phyloP scores from a whole-genome alignment of 1,139 yeast species.

The Casaregolazyma lundiana region DNA sequence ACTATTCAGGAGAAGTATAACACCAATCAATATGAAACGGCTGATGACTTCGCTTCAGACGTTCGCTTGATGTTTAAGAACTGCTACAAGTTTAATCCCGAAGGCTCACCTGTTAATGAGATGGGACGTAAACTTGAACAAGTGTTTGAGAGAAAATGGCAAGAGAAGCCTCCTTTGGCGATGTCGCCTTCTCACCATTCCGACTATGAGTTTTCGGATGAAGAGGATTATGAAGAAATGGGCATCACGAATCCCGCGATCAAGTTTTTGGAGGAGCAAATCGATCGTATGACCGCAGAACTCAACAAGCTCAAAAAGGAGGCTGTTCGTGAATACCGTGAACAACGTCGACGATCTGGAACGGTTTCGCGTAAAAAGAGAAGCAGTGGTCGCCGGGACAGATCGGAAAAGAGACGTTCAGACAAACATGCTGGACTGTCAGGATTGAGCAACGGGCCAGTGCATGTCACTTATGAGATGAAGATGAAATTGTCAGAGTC shows the following conservation, averaged over 20 bases:
- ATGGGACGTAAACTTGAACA: slow-evolving; percentile 92
- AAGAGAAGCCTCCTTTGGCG: slow-evolving; percentile 76
- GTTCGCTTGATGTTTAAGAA: slow-evolving; percentile 77
- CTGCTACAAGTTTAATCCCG: slow-evolving; percentile 91
- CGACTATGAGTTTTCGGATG: slow-evolving; percentile 49
- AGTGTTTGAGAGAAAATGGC: slow-evolving; percentile 84
- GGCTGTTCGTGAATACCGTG: slow-evolving; percentile 49
- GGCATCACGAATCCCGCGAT: slow-evolving; percentile 83
- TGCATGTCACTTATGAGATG: slow-evolving; percentile 75
- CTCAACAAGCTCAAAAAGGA: slow-evolving; percentile 75
- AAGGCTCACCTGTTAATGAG: slow-evolving; percentile 88
- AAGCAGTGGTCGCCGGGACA: slow-evolving; percentile 16
- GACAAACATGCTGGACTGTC: slow-evolving; percentile 9
- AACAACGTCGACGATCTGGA: slow-evolving; percentile 28
- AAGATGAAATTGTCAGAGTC: slow-evolving; percentile 88
- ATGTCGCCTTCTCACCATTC: slow-evolving; percentile 46
- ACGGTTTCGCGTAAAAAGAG: slow-evolving; percentile 18
- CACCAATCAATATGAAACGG: slow-evolving; percentile 83
- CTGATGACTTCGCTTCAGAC: slow-evolving; percentile 82
- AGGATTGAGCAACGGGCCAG: slow-evolving; percentile 23
- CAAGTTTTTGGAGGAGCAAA: slow-evolving; percentile 79
- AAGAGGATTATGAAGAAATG: slow-evolving; percentile 62
- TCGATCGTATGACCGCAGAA: slow-evolving; percentile 80
- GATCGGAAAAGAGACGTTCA: slow-evolving; percentile 11
- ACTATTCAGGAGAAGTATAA: slow-evolving; percentile 76